Base-by-base conservation (phyloP, 495 filamentous ascomycete species). In the Aspergillus wentii region DNA sequence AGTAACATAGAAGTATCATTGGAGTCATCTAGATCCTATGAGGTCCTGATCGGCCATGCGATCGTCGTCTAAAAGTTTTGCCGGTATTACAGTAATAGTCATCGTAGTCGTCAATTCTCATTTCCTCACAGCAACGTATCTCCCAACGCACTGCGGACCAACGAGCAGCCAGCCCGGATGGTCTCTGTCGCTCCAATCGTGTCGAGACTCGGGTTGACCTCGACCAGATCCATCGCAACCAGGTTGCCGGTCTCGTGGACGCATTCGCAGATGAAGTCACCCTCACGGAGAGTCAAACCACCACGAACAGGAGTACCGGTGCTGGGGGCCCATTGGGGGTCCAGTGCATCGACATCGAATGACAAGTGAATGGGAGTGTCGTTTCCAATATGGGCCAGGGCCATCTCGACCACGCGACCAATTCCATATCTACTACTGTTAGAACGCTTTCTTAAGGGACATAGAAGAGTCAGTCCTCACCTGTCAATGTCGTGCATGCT, bases 401-500 rank as follows among this genome's bases (percentile, higher is more conserved):
- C 92, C 89, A 96, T 94, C 54, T 97, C 92, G 69, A 99, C 91
- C 34, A 97, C 89, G 43, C 83, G 83, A 17, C 92, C 94, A 56
- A 99, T 97, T 21, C 92, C 92, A 49, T 95, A 73, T 28, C 82
- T 88, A 38, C 16, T 3, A 15, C 9, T 30, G 30, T 20, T 35
- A 18, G 13, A 17, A 17, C 8, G 31, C 2, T 3, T n/a, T 29
- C 6, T 6, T 25, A 25, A 25, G 6, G 6, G 17, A 44, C 47
- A 17, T 48, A 32, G 27, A 40, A 43, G 16, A 38, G 19, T 37
- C 20, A 18, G 31, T 26, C 35, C 58, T 30, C 64, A 87, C 80
- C 77, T 74, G 55, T 99, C 92, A 61, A 99, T 85, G 61, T 97
- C 92, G 59, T 96, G 90, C 92, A 97, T 99, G 62, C 83, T 90